phyloP scores from a whole-genome alignment of 2,329 filamentous ascomycete species.

The Penicillium sp. region DNA sequence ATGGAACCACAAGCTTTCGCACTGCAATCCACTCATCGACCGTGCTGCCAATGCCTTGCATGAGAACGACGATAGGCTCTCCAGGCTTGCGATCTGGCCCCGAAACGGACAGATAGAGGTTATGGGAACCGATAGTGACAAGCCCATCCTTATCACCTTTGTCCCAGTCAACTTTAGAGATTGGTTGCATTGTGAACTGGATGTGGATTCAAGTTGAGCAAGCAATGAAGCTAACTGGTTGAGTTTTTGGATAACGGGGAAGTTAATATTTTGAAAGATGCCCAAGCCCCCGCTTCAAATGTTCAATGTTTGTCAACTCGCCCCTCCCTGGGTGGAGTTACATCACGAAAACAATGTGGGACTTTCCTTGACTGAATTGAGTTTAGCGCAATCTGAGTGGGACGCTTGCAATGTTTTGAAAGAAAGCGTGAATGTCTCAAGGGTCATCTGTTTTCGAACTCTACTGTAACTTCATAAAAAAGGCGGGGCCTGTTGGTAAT shows the following conservation, averaged over 20 bases:
- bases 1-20: conserved; percentile 19
- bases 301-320: too few species aligned
- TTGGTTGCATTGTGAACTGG: conserved; percentile 13
- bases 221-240: conserved; percentile 1
- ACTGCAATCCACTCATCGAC: conserved; percentile 28
- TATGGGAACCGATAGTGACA: conserved; percentile 23
- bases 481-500: too few species aligned
- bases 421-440: too few species aligned
- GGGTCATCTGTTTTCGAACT: too few species aligned
- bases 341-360: too few species aligned
- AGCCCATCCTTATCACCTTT: conserved; percentile 20
- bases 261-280: conserved; percentile 1
- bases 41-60: conserved; percentile 25
- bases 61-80: conserved; percentile 26
- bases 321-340: too few species aligned
- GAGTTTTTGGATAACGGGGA: conserved; percentile 6
- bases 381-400: too few species aligned
- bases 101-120: conserved; percentile 22
- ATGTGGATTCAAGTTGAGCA: conserved; percentile 3
- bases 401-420: too few species aligned
- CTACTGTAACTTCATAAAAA: too few species aligned
- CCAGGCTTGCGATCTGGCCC: conserved; percentile 24
- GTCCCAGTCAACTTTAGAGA: conserved; percentile 13
- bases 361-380: too few species aligned
- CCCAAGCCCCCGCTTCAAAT: background rate